Percentiles rank a stretch among this genome's conserved stretches.
phyloP scores from a whole-genome alignment of 768 basidiomycete genomes.

The Scleroderma citrinum region DNA sequence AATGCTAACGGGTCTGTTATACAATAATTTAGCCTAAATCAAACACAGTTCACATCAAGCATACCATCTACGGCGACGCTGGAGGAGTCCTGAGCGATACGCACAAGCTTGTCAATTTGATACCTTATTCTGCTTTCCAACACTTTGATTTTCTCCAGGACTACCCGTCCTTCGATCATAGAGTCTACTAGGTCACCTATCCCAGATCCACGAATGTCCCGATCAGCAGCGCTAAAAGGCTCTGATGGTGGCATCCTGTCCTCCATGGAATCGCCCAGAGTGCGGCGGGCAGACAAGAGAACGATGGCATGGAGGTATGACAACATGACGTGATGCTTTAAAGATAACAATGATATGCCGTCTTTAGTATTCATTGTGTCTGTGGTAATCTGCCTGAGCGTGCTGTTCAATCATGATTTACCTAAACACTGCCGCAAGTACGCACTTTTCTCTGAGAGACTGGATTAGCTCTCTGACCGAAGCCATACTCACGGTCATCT shows the following conservation, averaged over 20 bases:
- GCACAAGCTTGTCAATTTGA: constrained; percentile 92
- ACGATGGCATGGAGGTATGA: constrained; percentile 82
- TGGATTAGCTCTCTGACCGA: constrained; percentile 54
- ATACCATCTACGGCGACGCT: constrained; percentile 53
- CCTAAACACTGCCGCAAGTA: not conserved
- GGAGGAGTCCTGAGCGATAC: constrained; percentile 59
- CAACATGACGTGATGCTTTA: constrained; percentile 80
- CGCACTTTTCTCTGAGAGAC: constrained; percentile 51
- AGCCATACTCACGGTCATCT: constrained; percentile 58
- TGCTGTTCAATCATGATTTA: constrained; percentile 11
- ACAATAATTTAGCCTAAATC: constrained; percentile 2
- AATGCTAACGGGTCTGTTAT: constrained; percentile 82
- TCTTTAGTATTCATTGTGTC: constrained; percentile 50
- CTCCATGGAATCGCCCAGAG: constrained; percentile 57
- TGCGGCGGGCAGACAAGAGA: constrained; percentile 65
- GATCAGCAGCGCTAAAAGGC: constrained; percentile 48
- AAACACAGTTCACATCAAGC: constrained; percentile 8
- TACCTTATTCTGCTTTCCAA: constrained; percentile 88
- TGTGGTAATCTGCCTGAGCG: constrained; percentile 23
- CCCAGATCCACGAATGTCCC: constrained; percentile 49
- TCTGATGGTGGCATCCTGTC: constrained; percentile 42
- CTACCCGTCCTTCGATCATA: constrained; percentile 72
- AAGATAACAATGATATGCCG: constrained; percentile 86
- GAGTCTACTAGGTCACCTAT: constrained; percentile 74
- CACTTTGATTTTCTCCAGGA: constrained; percentile 82